Conservation (phyloP, 2,329 filamentous ascomycete genomes). For the Penicillium sp. region DNA sequence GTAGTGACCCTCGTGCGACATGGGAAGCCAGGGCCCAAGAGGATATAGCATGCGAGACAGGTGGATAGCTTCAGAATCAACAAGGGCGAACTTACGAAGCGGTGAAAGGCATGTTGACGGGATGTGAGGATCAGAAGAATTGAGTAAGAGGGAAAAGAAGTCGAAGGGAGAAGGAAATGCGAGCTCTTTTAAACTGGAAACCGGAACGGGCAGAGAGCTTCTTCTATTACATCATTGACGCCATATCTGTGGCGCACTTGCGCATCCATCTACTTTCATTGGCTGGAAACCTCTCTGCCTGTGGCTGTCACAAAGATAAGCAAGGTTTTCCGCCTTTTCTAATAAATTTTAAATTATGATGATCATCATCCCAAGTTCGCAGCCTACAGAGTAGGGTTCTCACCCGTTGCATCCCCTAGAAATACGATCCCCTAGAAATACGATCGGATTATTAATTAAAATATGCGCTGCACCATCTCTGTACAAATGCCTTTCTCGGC, state of each 20-base stretch:
- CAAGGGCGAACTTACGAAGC: slow-evolving; percentile 46
- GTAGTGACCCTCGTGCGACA: not conserved
- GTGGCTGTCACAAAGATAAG: slow-evolving; percentile 3
- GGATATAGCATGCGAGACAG: not conserved
- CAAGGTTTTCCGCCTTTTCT: not conserved
- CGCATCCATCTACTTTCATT: not conserved
- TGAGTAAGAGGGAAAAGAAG: not conserved
- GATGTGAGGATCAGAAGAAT: slow-evolving; percentile 4
- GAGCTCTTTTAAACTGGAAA: slow-evolving; percentile 47
- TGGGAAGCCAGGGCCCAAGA: not conserved
- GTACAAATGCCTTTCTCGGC: not conserved
- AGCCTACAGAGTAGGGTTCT: not conserved
- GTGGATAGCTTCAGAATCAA: not conserved
- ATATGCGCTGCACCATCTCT: not conserved
- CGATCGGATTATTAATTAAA: not conserved
- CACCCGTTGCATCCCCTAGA: not conserved
- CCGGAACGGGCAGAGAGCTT: slow-evolving; percentile 45
- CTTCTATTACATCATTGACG: slow-evolving; percentile 34
- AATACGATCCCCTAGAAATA: not conserved
- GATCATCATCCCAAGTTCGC: not conserved
- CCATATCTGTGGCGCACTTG: not conserved
- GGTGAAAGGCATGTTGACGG: slow-evolving; percentile 52
- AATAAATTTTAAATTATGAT: not conserved
- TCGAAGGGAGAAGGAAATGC: slow-evolving; percentile 1
- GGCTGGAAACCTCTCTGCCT: not conserved